phyloP scores from a whole-genome alignment of 2,329 filamentous ascomycete genomes.

The Diaporthe longicolla region DNA sequence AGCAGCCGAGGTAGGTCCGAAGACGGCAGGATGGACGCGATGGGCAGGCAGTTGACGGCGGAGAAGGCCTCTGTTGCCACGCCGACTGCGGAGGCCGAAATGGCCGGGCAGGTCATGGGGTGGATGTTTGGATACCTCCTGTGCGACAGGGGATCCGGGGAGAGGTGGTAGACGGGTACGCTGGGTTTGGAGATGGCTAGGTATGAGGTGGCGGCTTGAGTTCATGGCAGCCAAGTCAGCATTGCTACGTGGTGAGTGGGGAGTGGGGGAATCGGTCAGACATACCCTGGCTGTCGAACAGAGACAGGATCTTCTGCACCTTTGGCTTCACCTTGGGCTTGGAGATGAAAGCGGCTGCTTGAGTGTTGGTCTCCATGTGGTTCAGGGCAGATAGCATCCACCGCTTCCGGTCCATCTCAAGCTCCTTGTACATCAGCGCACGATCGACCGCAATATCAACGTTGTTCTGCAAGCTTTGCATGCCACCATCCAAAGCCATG shows the following conservation, averaged over 20 bases:
- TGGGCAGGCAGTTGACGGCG: conserved; percentile 65
- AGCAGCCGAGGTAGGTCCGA: conserved; percentile 70
- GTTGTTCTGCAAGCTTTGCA: not conserved
- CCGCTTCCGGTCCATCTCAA: conserved; percentile 60
- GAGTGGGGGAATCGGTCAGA: conserved; percentile 46
- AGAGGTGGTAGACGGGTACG: conserved; percentile 62
- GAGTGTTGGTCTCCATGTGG: conserved; percentile 56
- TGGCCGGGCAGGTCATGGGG: conserved; percentile 56
- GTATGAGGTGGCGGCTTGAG: conserved; percentile 63
- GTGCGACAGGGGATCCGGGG: conserved; percentile 56
- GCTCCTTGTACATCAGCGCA: conserved; percentile 62
- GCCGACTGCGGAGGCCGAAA: conserved; percentile 54
- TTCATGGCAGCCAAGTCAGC: conserved; percentile 27
- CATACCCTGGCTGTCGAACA: conserved; percentile 67
- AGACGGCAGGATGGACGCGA: conserved; percentile 70
- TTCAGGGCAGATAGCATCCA: conserved; percentile 59
- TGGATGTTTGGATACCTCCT: conserved; percentile 57
- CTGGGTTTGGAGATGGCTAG: conserved; percentile 60
- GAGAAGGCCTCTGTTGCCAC: conserved; percentile 61
- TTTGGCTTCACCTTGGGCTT: conserved; percentile 43
- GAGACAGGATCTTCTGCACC: conserved; percentile 58
- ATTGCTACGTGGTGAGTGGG: not conserved
- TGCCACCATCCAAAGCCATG: not conserved
- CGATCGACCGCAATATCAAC: conserved; percentile 51
- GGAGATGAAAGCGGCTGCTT: conserved; percentile 38